Evolutionary conservation across 2,329 filamentous ascomycete genomes (phyloP).

Genomic region (Hymenotorrendiella dingleyae): DNA sequence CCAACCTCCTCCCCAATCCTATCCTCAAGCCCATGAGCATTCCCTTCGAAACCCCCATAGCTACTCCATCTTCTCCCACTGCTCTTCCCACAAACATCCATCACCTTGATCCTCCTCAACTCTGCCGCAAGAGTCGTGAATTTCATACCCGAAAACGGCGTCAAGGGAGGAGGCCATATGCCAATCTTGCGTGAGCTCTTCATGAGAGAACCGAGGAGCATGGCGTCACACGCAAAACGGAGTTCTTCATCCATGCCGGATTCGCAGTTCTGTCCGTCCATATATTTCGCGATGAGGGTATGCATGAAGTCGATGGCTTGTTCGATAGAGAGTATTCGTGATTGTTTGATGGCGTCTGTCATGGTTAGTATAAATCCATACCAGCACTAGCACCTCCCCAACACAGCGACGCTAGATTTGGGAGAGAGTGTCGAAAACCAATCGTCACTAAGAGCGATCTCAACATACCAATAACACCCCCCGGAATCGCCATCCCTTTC

Average conservation of each 20-base stretch:
- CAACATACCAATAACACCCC: slow-evolving; percentile 2
- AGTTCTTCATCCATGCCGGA: slow-evolving; percentile 14
- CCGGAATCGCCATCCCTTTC: slow-evolving; percentile 9
- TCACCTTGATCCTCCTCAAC: slow-evolving; percentile 18
- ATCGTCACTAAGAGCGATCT: no score
- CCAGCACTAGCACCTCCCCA: background rate
- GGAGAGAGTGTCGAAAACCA: no score
- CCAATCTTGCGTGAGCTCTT: slow-evolving; percentile 21
- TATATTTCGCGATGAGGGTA: slow-evolving; percentile 16
- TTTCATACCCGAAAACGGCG: slow-evolving; percentile 17
- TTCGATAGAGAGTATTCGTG: slow-evolving; percentile 14
- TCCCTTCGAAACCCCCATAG: slow-evolving; percentile 8
- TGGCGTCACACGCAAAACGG: slow-evolving; percentile 18
- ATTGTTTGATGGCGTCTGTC: slow-evolving; percentile 16
- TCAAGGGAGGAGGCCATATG: slow-evolving; percentile 20
- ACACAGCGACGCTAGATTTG: no score
- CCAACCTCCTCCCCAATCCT: slow-evolving; percentile 15
- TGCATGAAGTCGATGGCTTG: slow-evolving; percentile 14
- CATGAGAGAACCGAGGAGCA: slow-evolving; percentile 24
- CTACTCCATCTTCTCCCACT: slow-evolving; percentile 16
- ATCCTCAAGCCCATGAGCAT: slow-evolving; percentile 19
- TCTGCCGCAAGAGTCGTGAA: slow-evolving; percentile 14
- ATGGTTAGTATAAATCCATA: slow-evolving; percentile 1
- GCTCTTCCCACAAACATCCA: slow-evolving; percentile 20
- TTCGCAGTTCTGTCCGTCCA: slow-evolving; percentile 15